Percentiles rank a stretch among this genome's conserved stretches.
phyloP scores from a whole-genome alignment of 768 basidiomycete genomes.

The Kwoniella sp. region DNA sequence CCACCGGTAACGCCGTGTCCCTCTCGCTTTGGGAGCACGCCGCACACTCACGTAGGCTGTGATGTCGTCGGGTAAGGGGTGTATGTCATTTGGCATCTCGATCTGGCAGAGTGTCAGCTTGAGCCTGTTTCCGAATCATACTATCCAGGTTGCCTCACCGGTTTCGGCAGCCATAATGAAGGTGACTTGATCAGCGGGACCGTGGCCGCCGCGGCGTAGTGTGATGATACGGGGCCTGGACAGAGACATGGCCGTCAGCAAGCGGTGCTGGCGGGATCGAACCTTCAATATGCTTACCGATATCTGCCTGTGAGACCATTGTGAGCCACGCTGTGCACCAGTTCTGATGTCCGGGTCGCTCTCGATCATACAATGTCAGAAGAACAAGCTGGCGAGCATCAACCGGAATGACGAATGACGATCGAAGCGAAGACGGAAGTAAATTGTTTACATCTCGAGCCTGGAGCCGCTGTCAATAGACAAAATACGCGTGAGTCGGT shows the following conservation, averaged over 20 bases:
- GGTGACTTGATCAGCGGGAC: slow-evolving; percentile 91
- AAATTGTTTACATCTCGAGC: too few species aligned
- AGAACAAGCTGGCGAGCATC: too few species aligned
- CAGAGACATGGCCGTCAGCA: neutral
- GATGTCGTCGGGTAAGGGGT: slow-evolving; percentile 86
- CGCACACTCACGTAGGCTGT: slow-evolving; percentile 78
- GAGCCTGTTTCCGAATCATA: neutral
- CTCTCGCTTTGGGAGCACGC: too few species aligned
- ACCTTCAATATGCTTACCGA: neutral
- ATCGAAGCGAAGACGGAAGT: too few species aligned
- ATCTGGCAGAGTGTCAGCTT: slow-evolving; percentile 57
- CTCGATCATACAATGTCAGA: too few species aligned
- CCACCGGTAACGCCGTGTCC: too few species aligned
- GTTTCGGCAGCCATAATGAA: slow-evolving; percentile 75
- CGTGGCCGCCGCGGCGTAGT: slow-evolving; percentile 69
- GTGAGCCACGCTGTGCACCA: neutral
- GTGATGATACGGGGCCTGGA: slow-evolving; percentile 55
- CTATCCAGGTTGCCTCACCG: slow-evolving; percentile 54
- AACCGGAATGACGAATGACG: too few species aligned
- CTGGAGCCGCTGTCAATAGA: too few species aligned
- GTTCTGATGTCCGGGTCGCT: too few species aligned
- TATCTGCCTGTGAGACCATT: slow-evolving; percentile 9
- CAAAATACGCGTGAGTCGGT: too few species aligned
- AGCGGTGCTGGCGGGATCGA: neutral
- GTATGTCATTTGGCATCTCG: slow-evolving; percentile 81